Percentiles rank a stretch among this genome's conserved stretches.
Conservation (phyloP, 805 yeast species). For the Citeromyces nyonsensis region DNA sequence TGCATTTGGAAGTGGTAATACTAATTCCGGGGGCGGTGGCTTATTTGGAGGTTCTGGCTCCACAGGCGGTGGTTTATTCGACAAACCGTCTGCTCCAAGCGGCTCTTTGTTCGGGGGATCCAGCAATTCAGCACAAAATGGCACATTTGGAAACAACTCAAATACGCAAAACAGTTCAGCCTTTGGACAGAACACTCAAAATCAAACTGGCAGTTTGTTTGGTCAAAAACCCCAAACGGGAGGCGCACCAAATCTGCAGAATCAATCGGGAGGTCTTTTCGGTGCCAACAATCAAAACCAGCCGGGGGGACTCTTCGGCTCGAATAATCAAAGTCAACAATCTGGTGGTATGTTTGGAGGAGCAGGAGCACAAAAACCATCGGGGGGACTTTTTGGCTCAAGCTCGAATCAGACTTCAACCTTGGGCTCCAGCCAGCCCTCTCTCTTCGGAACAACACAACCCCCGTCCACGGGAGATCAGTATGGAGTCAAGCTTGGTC, state of each 20-base stretch:
- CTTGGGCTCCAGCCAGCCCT: neutral
- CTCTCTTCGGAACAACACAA: slow-evolving; percentile 1
- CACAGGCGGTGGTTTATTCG: slow-evolving; percentile 1
- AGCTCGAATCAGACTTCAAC: neutral
- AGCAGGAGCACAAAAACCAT: slow-evolving; percentile 3
- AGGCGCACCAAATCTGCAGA: slow-evolving; percentile 5
- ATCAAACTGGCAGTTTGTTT: slow-evolving; percentile 10
- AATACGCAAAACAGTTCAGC: neutral
- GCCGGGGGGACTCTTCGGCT: slow-evolving; percentile 9
- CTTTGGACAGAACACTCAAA: neutral
- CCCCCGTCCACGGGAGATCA: too few species aligned
- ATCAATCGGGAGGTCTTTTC: slow-evolving; percentile 9
- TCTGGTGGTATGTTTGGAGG: slow-evolving; percentile 9
- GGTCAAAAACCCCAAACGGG: slow-evolving; percentile 7
- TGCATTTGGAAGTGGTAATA: slow-evolving; percentile 1
- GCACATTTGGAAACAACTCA: neutral
- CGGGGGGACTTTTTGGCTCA: slow-evolving; percentile 1
- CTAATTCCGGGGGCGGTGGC: neutral
- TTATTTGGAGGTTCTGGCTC: neutral
- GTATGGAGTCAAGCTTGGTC: too few species aligned
- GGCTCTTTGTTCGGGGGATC: neutral
- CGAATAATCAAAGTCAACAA: slow-evolving; percentile 3
- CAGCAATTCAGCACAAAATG: neutral
- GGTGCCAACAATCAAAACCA: slow-evolving; percentile 7
- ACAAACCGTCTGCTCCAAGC: neutral